Evolutionary conservation across 2,329 filamentous ascomycete species (phyloP).

Genomic region (Aspergillus sp.): DNA sequence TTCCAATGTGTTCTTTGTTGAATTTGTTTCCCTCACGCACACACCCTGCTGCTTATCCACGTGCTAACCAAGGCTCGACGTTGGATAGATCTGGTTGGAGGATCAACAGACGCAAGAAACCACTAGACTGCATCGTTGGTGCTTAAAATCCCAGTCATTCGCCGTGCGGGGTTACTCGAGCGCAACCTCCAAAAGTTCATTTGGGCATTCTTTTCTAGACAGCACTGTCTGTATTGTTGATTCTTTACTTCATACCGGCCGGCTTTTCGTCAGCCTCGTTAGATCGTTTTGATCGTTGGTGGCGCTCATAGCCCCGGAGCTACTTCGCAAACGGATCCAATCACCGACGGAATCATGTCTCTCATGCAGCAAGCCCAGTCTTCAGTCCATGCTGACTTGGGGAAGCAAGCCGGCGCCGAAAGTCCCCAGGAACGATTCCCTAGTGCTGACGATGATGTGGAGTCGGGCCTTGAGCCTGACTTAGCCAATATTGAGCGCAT

Average conservation of each 20-base stretch:
- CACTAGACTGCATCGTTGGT: no score
- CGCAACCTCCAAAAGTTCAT: background rate
- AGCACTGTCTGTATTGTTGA: no score
- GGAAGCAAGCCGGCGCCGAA: conserved; percentile 3
- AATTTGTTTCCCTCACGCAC: no score
- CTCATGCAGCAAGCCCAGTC: background rate
- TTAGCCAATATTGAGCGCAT: conserved; percentile 36
- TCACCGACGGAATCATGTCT: background rate
- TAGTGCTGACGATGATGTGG: conserved; percentile 15
- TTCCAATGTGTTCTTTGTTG: no score
- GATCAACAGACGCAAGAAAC: no score
- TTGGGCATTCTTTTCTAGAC: background rate
- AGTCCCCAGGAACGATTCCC: conserved; percentile 7
- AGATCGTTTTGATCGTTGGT: conserved; percentile 3
- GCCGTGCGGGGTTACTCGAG: background rate
- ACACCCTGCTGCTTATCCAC: no score
- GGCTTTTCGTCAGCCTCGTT: background rate
- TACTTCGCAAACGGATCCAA: background rate
- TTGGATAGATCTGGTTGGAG: no score
- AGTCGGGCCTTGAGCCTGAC: conserved; percentile 26
- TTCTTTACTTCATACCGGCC: background rate
- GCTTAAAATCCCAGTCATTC: background rate
- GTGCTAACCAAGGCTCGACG: no score
- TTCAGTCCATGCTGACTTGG: background rate
- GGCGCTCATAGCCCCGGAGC: background rate